Evolutionary conservation across 2,329 filamentous ascomycete genomes (phyloP).

Genomic region (Venturiaceae sp.): DNA sequence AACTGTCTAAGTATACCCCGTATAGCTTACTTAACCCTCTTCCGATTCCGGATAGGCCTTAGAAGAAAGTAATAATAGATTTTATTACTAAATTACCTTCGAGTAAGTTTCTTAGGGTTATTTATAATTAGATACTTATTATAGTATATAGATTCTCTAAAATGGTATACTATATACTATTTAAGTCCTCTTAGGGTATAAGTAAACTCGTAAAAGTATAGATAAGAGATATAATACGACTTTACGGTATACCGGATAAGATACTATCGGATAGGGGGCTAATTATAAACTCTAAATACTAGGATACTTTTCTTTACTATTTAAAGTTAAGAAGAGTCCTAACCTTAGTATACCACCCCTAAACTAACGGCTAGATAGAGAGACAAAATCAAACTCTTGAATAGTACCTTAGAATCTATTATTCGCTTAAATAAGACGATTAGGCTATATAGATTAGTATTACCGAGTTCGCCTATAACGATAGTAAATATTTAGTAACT

Average conservation of each 20-base stretch:
- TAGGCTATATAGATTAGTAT: not conserved
- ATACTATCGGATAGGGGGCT: constrained; percentile 2
- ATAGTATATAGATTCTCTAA: not conserved
- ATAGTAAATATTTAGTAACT: not conserved
- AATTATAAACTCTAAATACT: not conserved
- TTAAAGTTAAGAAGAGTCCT: not conserved
- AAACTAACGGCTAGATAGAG: not conserved
- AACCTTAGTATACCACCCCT: not conserved
- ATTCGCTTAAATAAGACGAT: not conserved
- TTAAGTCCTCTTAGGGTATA: not conserved
- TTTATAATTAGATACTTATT: constrained; percentile 4
- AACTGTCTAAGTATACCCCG: too few relatives aligned
- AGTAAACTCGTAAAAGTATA: not conserved
- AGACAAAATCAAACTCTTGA: not conserved
- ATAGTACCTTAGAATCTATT: not conserved
- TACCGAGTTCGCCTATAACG: not conserved
- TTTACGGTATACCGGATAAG: not conserved
- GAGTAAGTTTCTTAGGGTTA: not conserved
- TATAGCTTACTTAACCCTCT: not conserved
- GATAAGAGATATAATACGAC: not conserved
- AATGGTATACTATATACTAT: not conserved
- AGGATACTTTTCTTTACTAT: not conserved
- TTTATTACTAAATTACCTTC: constrained; percentile 2
- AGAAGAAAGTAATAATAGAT: constrained; percentile 2
- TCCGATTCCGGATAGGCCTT: not conserved